A percentile compares a stretch with the other conserved stretches of the same genome.
Conservation (phyloP, 1,284 basidiomycete genomes). For the Irpex rosettiformis region DNA sequence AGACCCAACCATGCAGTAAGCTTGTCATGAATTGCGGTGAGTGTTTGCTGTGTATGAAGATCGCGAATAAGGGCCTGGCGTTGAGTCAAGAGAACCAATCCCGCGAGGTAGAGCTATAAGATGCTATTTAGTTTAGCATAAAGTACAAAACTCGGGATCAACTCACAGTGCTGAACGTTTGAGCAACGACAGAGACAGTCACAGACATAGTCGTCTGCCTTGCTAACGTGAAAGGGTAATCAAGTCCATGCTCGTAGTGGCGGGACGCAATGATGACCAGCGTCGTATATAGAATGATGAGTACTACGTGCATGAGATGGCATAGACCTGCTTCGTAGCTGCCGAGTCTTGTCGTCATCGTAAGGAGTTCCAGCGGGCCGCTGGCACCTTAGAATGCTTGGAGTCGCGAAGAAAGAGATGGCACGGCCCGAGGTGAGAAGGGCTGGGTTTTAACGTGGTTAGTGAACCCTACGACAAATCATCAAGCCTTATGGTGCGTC, state of each 20-base stretch:
- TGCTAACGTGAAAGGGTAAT: not conserved
- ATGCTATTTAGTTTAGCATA: no score
- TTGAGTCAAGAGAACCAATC: not conserved
- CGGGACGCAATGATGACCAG: not conserved
- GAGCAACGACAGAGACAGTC: not conserved
- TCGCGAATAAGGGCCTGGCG: not conserved
- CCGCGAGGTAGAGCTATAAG: not conserved
- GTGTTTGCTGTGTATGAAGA: not conserved
- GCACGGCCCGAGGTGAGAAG: no score
- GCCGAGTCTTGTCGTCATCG: not conserved
- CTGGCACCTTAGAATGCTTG: no score
- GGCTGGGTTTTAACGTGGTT: no score
- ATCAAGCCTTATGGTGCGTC: no score
- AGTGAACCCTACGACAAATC: no score
- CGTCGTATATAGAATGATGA: not conserved
- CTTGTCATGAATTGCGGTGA: not conserved
- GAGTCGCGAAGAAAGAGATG: no score
- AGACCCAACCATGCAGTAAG: not conserved
- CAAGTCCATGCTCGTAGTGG: not conserved
- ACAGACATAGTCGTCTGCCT: not conserved
- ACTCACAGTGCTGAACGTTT: not conserved
- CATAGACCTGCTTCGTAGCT: not conserved
- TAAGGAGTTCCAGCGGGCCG: no score
- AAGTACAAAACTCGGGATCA: no score
- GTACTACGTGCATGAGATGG: not conserved